Evolutionary conservation across 352 stramenopile species (phyloP).

Genomic region (Plasmopara muralis): DNA sequence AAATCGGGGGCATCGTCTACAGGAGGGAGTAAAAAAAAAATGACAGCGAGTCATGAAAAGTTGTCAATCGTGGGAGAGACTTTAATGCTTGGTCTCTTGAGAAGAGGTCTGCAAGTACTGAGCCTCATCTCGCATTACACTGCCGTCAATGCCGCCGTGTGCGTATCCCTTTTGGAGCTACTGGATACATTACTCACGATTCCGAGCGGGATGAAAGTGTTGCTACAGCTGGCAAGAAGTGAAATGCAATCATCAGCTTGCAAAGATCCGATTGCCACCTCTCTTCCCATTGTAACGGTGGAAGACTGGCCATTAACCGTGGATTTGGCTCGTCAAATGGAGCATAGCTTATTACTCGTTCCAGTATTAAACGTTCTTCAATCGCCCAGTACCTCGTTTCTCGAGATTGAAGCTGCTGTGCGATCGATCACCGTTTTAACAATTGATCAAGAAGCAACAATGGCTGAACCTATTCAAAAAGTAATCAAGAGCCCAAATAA

Average conservation of each 20-base stretch:
- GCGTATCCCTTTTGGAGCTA: slow-evolving; percentile 26
- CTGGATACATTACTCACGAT: slow-evolving; percentile 27
- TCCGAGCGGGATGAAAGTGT: slow-evolving; percentile 25
- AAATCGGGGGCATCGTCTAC: slow-evolving; percentile 11
- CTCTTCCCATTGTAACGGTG: background rate
- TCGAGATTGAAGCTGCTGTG: slow-evolving; percentile 40
- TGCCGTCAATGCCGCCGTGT: slow-evolving; percentile 22
- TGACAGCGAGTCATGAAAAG: slow-evolving; percentile 19
- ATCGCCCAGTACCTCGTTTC: slow-evolving; percentile 30
- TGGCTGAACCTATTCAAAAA: slow-evolving; percentile 12
- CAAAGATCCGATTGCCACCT: background rate
- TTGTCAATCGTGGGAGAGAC: slow-evolving; percentile 19
- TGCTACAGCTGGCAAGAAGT: slow-evolving; percentile 24
- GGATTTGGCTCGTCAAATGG: slow-evolving; percentile 16
- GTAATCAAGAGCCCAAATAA: slow-evolving; percentile 14
- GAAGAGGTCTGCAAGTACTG: slow-evolving; percentile 19
- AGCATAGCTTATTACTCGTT: slow-evolving; percentile 24
- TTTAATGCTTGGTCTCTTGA: slow-evolving; percentile 27
- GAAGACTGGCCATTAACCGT: slow-evolving; percentile 23
- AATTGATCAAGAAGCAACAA: slow-evolving; percentile 12
- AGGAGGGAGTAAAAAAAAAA: slow-evolving; percentile 35
- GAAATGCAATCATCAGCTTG: slow-evolving; percentile 5
- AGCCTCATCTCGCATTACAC: slow-evolving; percentile 22
- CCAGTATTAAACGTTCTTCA: slow-evolving; percentile 37
- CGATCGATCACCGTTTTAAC: slow-evolving; percentile 26